A percentile compares a stretch with the other conserved stretches of the same genome.
Conservation (phyloP, 2,329 filamentous ascomycete genomes). For the Aspergillus pseudoglaucus region DNA sequence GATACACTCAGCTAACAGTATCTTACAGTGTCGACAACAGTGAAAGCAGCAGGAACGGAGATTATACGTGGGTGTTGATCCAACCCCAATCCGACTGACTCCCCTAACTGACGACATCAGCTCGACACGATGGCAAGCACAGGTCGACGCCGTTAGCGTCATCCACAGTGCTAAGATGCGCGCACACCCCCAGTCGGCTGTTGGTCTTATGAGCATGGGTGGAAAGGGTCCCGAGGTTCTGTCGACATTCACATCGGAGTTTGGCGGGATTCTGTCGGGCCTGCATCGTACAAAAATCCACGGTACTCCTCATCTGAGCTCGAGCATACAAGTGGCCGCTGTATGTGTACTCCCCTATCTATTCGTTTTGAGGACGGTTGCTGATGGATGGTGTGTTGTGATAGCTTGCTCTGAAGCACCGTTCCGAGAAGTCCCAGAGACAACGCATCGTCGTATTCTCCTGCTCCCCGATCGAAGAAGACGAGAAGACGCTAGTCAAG, state of each 20-base stretch:
- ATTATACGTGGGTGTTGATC: conserved; percentile 55
- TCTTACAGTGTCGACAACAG: conserved; percentile 80
- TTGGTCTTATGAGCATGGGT: conserved; percentile 98
- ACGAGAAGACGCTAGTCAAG: conserved; percentile 79
- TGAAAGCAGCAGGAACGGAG: conserved; percentile 95
- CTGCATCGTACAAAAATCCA: conserved; percentile 92
- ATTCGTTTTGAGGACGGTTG: background rate
- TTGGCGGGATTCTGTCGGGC: conserved; percentile 89
- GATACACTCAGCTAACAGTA: conserved; percentile 12
- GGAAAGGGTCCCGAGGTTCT: conserved; percentile 96
- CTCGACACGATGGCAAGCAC: conserved; percentile 91
- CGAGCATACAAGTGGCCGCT: conserved; percentile 88
- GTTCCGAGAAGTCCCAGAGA: conserved; percentile 93
- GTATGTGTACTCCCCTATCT: conserved; percentile 50
- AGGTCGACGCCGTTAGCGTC: conserved; percentile 89
- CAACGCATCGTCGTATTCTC: conserved; percentile 96
- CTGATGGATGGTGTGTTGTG: conserved; percentile 7
- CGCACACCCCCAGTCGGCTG: conserved; percentile 92
- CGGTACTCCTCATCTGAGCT: conserved; percentile 80
- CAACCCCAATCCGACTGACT: conserved; percentile 6
- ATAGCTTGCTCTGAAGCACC: conserved; percentile 91
- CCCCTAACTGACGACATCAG: conserved; percentile 44
- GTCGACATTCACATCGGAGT: conserved; percentile 91
- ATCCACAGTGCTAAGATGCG: conserved; percentile 94
- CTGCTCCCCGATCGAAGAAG: conserved; percentile 85